These are phyloP conservation scores for Xylaria sp. DNA, from an alignment of 2,329 filamentous ascomycete species.

Conservation along the genomic window DNA sequence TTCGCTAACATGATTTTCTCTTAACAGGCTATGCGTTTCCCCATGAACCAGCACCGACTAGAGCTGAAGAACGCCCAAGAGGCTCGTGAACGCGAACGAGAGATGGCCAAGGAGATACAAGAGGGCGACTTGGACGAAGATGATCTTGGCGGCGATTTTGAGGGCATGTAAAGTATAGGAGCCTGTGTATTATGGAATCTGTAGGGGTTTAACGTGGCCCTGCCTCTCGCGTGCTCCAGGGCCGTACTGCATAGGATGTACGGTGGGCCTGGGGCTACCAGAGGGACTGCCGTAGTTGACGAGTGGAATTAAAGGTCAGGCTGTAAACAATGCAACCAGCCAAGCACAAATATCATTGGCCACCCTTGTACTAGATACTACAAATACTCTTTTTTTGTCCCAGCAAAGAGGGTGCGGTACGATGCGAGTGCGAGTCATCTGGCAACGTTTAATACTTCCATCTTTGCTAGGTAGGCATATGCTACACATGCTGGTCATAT, in stretches of 20 bases:
- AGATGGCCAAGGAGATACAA: slow-evolving; percentile 98
- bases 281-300: slow-evolving; percentile 37
- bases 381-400: slow-evolving; percentile 33
- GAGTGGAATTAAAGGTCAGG: slow-evolving; percentile 31
- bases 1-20: slow-evolving; percentile 43
- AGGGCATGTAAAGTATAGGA: slow-evolving; percentile 76
- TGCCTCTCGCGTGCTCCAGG: slow-evolving; percentile 28
- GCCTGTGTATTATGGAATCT: slow-evolving; percentile 45
- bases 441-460: slow-evolving; percentile 28
- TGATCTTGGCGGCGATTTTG: slow-evolving; percentile 94
- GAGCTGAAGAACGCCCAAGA: slow-evolving; percentile 99
- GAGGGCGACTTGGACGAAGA: slow-evolving; percentile 97
- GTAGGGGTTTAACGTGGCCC: slow-evolving; percentile 33
- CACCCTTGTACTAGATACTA: slow-evolving; percentile 45
- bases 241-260: slow-evolving; percentile 22
- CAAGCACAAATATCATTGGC: slow-evolving; percentile 39
- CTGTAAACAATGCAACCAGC: slow-evolving; percentile 30
- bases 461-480: slow-evolving; percentile 8
- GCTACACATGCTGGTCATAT: not conserved
- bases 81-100: slow-evolving; percentile 93
- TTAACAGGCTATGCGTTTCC: slow-evolving; percentile 91
- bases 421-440: slow-evolving; percentile 28
- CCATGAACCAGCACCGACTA: slow-evolving; percentile 98
- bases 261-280: slow-evolving; percentile 25
- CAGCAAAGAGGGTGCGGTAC: slow-evolving; percentile 9